Base-by-base conservation (phyloP, 2,329 filamentous ascomycete species). In the Pseudomassariella vexata region DNA sequence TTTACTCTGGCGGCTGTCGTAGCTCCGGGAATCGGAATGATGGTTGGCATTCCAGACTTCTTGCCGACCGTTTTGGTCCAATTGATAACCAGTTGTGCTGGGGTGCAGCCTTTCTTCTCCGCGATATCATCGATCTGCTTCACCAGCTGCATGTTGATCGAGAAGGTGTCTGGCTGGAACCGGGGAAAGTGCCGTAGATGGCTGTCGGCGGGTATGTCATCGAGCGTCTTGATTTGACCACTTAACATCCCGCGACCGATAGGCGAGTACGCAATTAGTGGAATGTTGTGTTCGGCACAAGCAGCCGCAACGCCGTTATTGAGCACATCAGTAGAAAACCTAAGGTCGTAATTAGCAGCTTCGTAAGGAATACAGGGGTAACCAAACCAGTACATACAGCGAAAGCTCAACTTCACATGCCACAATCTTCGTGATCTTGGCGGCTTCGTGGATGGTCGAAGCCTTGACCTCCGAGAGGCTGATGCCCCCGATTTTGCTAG, bases 211-310 rank as follows among this genome's bases (percentile, higher is more conserved):
- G 67, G 66, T 22, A 85, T 56, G 44, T 85, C 80, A 2, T 70
- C 63, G 2, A 46, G 40, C 6, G 52, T 61, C 47, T 64, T 68
- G 46, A 74, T 60, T 40, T 68, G 51, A 1, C 73, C 72, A 0
- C 71, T 70, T 36, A 79, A 53, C 58, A 79, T 69, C 0, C 74
- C 74, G 2, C 49, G 41, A 5, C 82, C 79, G 0, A 88, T 63
- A 1, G 85, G 84, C 26, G 79, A 81, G 57, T 87, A 89, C 1
- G 80, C 82, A 21, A 86, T 58, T 28, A 89, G 60, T 0, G 82
- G 79, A 38, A 90, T 86, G 28, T 66, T 61, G 27, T 82, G 56
- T 50, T 89, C 68, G 0, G 63, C 67, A 47, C 76, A 82, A 0
- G 73, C 66, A 34, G 39, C 48, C 6, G 49, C 49, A n/a, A 56